Base-by-base conservation (phyloP, 75 land plant species). In the Isoetes taiwanensis region DNA sequence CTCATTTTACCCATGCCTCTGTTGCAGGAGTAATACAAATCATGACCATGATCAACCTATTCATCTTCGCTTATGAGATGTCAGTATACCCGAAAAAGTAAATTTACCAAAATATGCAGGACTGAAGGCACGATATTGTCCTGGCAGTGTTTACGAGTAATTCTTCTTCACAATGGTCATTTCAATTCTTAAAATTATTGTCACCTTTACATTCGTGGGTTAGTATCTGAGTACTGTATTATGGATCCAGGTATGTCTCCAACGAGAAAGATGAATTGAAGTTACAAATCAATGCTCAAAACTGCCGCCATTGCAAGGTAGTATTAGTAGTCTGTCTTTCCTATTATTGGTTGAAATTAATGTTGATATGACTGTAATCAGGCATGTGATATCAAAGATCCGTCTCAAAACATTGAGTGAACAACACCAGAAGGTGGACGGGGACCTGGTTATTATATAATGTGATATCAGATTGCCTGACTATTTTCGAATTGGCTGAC, bases 381-480 rank as follows among this genome's bases (percentile, higher is more conserved):
- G 97, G 97, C 97, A 32, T 91, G 97, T 71, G 97, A 91, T 43
- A 91, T 91, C 39, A 91, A 91, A 41, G 97, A 91, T 40, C 97
- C 97, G 40, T 66, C 62, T 35, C 97, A 91, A 57, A 91, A 91
- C 48, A 87, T 91, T 10, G 62, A 81, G 56, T 91, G 97, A 95
- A 87, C 95, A 27, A 86, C 82, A 14, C 97, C 97, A 2, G 97
- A 91, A 63, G 97, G 97, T 37, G 95, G 95, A 32, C 95, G 97
- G 42, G 97, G 97, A 32, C 97, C 97, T 0, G 85, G 85, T 25
- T 91, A 91, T 66, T 61, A 94, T 2, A 32, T 75, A 27, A 91
- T 87, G 95, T 91, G 80, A 59, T 37, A 10, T 37, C n/a, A n/a
- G n/a, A n/a, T n/a, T n/a, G n/a, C n/a, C n/a, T n/a, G n/a, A n/a